Conservation (phyloP, 441 rosid species). For the Arabidopsis lyrata region DNA sequence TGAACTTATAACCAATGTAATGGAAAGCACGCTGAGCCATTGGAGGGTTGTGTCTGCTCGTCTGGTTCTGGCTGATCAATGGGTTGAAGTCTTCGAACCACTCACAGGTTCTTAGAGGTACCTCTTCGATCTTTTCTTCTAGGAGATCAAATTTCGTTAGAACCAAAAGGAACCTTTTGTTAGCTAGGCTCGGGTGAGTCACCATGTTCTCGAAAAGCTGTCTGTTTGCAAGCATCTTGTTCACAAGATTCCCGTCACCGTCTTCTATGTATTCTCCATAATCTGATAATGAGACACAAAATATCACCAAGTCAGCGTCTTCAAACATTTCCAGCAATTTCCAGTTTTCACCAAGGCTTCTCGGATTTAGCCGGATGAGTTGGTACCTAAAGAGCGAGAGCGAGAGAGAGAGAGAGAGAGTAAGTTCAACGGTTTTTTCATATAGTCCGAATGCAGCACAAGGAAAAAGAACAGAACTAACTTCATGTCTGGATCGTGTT, state of each 20-base stretch:
- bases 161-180: constrained; percentile 60
- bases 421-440: constrained; percentile 26
- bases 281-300: constrained; percentile 61
- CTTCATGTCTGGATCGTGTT: constrained; percentile 58
- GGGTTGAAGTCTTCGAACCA: constrained; percentile 71
- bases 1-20: constrained; percentile 62
- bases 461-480: constrained; percentile 42
- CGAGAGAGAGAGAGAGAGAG: constrained; percentile 23
- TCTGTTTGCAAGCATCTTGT: constrained; percentile 71
- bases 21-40: constrained; percentile 66
- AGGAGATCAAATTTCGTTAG: constrained; percentile 70
- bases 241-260: constrained; percentile 49
- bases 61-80: constrained; percentile 57
- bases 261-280: constrained; percentile 56
- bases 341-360: constrained; percentile 63
- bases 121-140: constrained; percentile 58
- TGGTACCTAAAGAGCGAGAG: constrained; percentile 54
- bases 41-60: constrained; percentile 46
- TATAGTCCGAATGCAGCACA: neutral
- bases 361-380: constrained; percentile 66
- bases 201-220: constrained; percentile 57
- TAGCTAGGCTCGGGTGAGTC: constrained; percentile 54
- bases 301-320: constrained; percentile 59
- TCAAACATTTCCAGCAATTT: constrained; percentile 74
- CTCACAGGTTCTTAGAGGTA: constrained; percentile 58